Evolutionary conservation across 2,329 filamentous ascomycete species (phyloP), one percentile per base, ranked within the genome.

Genomic region (Parasarocladium wereldwijsianum): DNA sequence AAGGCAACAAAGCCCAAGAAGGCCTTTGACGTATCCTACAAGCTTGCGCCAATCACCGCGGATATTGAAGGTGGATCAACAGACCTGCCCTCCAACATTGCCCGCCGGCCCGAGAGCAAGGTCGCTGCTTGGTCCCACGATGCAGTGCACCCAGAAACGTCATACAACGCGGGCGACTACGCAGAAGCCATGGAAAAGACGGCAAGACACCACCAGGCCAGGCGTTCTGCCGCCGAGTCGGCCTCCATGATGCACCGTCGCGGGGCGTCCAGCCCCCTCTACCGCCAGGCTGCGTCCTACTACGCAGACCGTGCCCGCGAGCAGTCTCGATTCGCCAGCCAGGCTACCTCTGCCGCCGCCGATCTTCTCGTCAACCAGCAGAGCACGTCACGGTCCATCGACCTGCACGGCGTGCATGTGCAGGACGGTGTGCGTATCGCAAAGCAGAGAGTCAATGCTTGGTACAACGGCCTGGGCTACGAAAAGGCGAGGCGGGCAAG

Each of bases 391-490:
- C 60, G 53, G 1, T 57, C 64, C 13, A 60, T 92, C 6, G 87
- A 96, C 50, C 58, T 96, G 16, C 87, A 96, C 49, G 83, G 84
- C 5, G 72, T 93, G 5, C 74, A 66, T 25, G 85, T 94, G 2
- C 62, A 73, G 28, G 81, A 93, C 48, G 87, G 80, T 2, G 73
- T 85, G 17, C 64, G 81, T 3, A 93, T 94, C 38, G 75, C 81
- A 2, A 65, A 68, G 17, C 64, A 74, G 26, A 66, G 64, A 21
- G 76, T 80, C 0, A 62, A 67, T 38, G 49, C 47, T 8, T 96
- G 87, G 87, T 94, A 85, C 86, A 57, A 70, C 12, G 54, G 55
- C 0, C 55, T 84, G 7, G 80, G 80, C 1, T 78, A 86, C 44
- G 60, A 63, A 28, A 68, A 68, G 38, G 62, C 65, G 40, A 42